Evolutionary conservation across 768 basidiomycete genomes (phyloP).

Genomic region (Thelephora aurantiotincta): DNA sequence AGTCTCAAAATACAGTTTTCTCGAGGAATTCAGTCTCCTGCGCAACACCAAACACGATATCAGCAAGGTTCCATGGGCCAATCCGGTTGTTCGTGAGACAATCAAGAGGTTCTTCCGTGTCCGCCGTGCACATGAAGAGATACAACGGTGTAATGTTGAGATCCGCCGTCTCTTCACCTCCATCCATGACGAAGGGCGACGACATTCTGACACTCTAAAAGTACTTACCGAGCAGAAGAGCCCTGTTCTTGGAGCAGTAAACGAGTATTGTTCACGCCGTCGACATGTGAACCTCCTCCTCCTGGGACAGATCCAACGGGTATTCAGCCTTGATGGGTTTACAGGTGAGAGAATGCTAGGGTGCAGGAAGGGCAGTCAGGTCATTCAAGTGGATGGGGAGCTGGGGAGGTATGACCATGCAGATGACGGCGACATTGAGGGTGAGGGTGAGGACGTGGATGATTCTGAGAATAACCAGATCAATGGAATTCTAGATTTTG

Average conservation of each 20-base stretch:
- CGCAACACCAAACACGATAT: conserved; percentile 14
- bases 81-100: conserved; percentile 10
- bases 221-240: background rate
- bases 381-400: no score
- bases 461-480: no score
- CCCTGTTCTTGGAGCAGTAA: background rate
- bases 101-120: conserved; percentile 12
- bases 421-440: no score
- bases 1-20: conserved; percentile 15
- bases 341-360: conserved; percentile 3
- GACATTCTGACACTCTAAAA: conserved; percentile 2
- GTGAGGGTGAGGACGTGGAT: no score
- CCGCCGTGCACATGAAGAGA: conserved; percentile 12
- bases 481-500: no score
- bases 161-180: conserved; percentile 14
- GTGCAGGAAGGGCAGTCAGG: background rate
- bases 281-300: conserved; percentile 3
- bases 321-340: conserved; percentile 5
- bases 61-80: conserved; percentile 13
- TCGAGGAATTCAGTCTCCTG: conserved; percentile 19
- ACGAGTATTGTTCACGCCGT: conserved; percentile 1
- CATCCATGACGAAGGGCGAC: conserved; percentile 11
- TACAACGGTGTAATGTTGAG: conserved; percentile 13
- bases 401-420: no score
- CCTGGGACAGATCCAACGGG: conserved; percentile 3